These are phyloP conservation scores for Rhamnella rubrinervis DNA, from an alignment of 331 rosid species.

Conservation along the genomic window DNA sequence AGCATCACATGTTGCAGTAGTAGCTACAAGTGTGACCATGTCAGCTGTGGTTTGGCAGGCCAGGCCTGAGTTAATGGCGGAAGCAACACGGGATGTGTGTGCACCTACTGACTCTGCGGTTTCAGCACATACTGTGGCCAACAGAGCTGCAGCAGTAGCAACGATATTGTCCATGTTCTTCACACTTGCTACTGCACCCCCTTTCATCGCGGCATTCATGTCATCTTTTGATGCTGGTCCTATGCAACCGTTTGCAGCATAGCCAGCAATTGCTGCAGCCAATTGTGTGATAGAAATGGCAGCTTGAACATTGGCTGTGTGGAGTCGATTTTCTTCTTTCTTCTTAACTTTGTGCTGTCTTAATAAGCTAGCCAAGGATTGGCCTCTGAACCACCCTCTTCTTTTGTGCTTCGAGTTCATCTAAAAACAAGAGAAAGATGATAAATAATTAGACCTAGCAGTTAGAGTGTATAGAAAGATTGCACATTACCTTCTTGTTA, in stretches of 20 bases:
- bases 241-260: constrained; percentile 11
- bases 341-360: constrained; percentile 8
- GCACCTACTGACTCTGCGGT: constrained; percentile 27
- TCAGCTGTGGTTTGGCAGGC: constrained; percentile 17
- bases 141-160: constrained; percentile 28
- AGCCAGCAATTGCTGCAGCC: constrained; percentile 32
- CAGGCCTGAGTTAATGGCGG: constrained; percentile 31
- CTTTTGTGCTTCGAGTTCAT: background rate
- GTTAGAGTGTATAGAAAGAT: background rate
- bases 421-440: background rate
- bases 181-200: too few relatives aligned
- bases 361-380: constrained; percentile 10
- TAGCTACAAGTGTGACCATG: constrained; percentile 27
- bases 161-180: constrained; percentile 9
- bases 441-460: too few relatives aligned
- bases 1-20: constrained; percentile 26
- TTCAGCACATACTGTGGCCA: constrained; percentile 30
- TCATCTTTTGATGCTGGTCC: background rate
- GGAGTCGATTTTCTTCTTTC: constrained; percentile 28
- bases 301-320: constrained; percentile 24
- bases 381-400: constrained; percentile 12
- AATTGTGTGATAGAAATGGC: constrained; percentile 28
- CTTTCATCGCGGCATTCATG: background rate
- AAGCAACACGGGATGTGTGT: constrained; percentile 13
- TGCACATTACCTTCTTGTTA: too few relatives aligned